phyloP scores from a whole-genome alignment of 2,329 filamentous ascomycete genomes.

The Ascochyta viciae-villosae region DNA sequence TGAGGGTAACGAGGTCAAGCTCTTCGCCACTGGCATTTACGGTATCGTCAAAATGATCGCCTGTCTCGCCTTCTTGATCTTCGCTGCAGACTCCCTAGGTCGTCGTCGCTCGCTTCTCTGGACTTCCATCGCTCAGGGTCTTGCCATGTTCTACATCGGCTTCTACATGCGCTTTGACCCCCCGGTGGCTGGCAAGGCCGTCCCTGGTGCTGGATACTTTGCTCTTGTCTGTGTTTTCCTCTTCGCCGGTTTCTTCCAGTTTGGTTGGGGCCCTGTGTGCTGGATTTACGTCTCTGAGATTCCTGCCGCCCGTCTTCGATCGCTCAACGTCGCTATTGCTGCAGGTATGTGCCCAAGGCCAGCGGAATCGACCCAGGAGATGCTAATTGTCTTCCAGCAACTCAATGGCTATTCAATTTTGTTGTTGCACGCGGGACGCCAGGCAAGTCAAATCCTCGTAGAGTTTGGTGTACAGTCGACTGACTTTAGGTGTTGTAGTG shows the following conservation, averaged over 20 bases:
- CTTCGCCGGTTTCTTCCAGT: conserved; percentile 70
- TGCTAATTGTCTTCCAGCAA: background rate
- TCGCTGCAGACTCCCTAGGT: conserved; percentile 73
- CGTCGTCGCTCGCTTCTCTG: conserved; percentile 68
- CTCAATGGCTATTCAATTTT: conserved; percentile 76
- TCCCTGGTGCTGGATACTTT: conserved; percentile 72
- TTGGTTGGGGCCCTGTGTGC: conserved; percentile 71
- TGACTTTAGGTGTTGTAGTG: too few relatives aligned
- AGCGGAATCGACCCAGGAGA: background rate
- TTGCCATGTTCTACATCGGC: conserved; percentile 74
- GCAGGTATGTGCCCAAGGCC: conserved; percentile 54
- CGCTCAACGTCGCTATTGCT: conserved; percentile 71
- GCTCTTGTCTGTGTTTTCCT: conserved; percentile 76
- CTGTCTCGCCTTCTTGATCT: conserved; percentile 69
- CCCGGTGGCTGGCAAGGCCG: conserved; percentile 60
- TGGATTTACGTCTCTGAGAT: conserved; percentile 79
- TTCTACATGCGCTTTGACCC: conserved; percentile 70
- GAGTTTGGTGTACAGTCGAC: too few relatives aligned
- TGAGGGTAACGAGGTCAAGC: conserved; percentile 61
- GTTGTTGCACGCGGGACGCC: conserved; percentile 72
- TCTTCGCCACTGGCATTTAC: conserved; percentile 78
- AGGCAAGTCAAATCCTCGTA: conserved; percentile 38
- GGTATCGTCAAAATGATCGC: conserved; percentile 73
- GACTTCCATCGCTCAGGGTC: conserved; percentile 68
- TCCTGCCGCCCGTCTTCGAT: conserved; percentile 69